Percentiles rank a stretch among this genome's conserved stretches.
These are phyloP conservation scores for Tetrahymena elliotti DNA, from an alignment of 73 alveolate species.

Conservation along the genomic window DNA sequence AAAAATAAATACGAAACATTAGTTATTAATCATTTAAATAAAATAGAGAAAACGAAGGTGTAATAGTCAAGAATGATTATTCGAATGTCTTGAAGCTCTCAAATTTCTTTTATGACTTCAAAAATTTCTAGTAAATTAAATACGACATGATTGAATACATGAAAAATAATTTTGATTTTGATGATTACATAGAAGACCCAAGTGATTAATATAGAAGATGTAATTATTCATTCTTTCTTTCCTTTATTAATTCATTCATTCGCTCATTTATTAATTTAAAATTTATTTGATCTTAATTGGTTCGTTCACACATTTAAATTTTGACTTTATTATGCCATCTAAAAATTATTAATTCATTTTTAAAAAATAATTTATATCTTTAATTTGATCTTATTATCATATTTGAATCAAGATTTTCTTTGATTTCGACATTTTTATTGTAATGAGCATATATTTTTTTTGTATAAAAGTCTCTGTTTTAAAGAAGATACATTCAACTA, in stretches of 20 bases:
- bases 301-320: no score
- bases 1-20: background rate
- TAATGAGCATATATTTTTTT: no score
- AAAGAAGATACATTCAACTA: background rate
- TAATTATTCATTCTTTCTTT: background rate
- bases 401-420: no score
- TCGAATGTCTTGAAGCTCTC: background rate
- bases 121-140: background rate
- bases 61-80: background rate
- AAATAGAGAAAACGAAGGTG: background rate
- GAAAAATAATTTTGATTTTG: background rate
- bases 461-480: background rate
- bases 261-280: no score
- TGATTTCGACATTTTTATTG: no score
- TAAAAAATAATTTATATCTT: no score
- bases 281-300: no score
- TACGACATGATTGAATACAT: background rate
- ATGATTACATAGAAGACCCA: background rate
- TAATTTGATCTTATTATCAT: no score
- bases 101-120: background rate
- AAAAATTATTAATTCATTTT: no score
- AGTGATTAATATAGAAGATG: background rate
- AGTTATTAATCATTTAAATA: background rate
- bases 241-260: no score
- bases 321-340: no score